Evolutionary conservation across 345 rosid genomes (phyloP), one percentile per base, ranked within the genome.

Genomic region (Toxicodendron radicans): DNA sequence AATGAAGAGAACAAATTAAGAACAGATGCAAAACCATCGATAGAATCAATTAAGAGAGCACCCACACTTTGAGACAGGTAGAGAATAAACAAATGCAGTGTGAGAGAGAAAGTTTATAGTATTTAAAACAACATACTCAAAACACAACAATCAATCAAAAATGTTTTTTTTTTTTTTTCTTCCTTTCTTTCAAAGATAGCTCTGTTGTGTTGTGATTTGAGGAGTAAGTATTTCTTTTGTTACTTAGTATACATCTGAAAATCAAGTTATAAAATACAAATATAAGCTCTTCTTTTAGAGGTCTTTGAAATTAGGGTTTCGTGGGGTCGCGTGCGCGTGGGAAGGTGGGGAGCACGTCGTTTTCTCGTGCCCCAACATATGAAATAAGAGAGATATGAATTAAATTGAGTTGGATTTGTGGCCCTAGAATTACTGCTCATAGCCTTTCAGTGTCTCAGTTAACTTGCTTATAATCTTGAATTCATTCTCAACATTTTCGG

Each of bases 251-350:
- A 21, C 21, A 7, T n/a, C 7, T 27, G 18, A 53, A 73, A 11
- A 48, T 48, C 4, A 20, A 67, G 43, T n/a, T 27, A 41, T 38
- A 38, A 66, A 66, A 23, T 5, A 38, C 43, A 38, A 38, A 38
- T 7, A 32, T 32, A 53, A 80, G 80, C 74, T 80, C 79, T 74
- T 60, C 76, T 75, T 84, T 79, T 62, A 35, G 82, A 56, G 79
- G 74, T 24, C 80, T 70, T 81, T 61, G 87, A 81, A 79, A 83
- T 79, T 85, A 87, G 88, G 88, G 87, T 83, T 83, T 79, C 73
- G 82, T 87, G 85, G 90, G 90, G 85, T 71, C 73, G 49, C 79
- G 86, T 84, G 88, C 85, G 79, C 72, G 80, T 81, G 83, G 83
- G 80, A 81, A 79, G 84, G 83, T 83, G 85, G 87, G 73, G 43